Conservation (phyloP, 441 rosid species). For the Bocquillonia castaneifolia region DNA sequence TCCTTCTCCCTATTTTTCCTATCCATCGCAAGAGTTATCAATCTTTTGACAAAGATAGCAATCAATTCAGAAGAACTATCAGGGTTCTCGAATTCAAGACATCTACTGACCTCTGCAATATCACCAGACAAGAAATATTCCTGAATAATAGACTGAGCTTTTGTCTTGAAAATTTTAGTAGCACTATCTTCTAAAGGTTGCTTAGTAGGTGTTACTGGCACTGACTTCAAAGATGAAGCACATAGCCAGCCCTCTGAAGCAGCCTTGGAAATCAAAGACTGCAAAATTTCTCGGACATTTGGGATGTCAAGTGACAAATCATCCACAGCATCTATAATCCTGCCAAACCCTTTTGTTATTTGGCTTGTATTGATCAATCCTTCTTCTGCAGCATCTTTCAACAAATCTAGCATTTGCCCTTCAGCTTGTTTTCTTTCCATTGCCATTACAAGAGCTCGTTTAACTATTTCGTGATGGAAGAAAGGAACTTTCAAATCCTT, state of each 20-base stretch:
- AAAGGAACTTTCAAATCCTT: slow-evolving; percentile 74
- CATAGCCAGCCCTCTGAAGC: slow-evolving; percentile 85
- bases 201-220: slow-evolving; percentile 35
- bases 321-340: slow-evolving; percentile 64
- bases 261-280: slow-evolving; percentile 67
- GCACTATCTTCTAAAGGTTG: slow-evolving; percentile 36
- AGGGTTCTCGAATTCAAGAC: slow-evolving; percentile 54
- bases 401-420: slow-evolving; percentile 48
- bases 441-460: slow-evolving; percentile 61
- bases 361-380: slow-evolving; percentile 76
- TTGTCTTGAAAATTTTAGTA: slow-evolving; percentile 45
- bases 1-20: slow-evolving; percentile 82
- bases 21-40: slow-evolving; percentile 80
- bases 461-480: slow-evolving; percentile 81
- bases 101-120: slow-evolving; percentile 52
- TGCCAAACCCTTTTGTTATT: slow-evolving; percentile 60
- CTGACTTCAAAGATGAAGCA: slow-evolving; percentile 64
- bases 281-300: slow-evolving; percentile 46
- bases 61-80: slow-evolving; percentile 45
- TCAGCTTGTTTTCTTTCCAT: slow-evolving; percentile 66
- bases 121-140: slow-evolving; percentile 74
- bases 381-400: slow-evolving; percentile 59
- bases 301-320: slow-evolving; percentile 81
- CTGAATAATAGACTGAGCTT: slow-evolving; percentile 61
- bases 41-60: slow-evolving; percentile 64